Evolutionary conservation across 225 moss, liverwort and hornwort species (phyloP).

Genomic region (Neckera pumila): DNA sequence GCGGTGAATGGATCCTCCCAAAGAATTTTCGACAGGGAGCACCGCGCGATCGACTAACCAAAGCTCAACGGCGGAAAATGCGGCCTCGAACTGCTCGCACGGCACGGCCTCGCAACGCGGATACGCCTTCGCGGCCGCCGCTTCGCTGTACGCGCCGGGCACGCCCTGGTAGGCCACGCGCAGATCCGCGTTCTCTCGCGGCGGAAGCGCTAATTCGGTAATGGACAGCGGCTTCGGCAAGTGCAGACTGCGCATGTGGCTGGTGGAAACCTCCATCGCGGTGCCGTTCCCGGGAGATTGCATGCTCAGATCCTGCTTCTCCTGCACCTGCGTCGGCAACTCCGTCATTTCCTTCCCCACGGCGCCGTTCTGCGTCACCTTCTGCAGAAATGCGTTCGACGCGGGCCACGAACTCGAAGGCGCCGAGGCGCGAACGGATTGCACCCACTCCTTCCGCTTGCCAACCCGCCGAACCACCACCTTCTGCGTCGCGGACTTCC

Average conservation of each 20-base stretch:
- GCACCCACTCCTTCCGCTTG: background rate
- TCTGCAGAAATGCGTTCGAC: constrained; percentile 36
- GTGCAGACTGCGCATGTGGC: constrained; percentile 44
- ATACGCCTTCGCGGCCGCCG: constrained; percentile 92
- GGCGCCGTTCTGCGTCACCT: constrained; percentile 28
- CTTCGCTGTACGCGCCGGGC: constrained; percentile 95
- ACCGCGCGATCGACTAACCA: constrained; percentile 95
- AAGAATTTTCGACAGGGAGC: constrained; percentile 76
- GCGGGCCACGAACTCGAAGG: constrained; percentile 44
- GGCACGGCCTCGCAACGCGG: constrained; percentile 95
- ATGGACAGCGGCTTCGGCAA: constrained; percentile 70
- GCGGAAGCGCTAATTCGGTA: constrained; percentile 60
- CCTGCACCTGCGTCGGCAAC: constrained; percentile 8
- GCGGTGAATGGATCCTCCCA: constrained; percentile 88
- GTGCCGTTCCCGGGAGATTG: constrained; percentile 7
- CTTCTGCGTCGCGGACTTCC: background rate
- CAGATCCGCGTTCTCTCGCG: constrained; percentile 61
- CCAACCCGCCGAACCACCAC: background rate
- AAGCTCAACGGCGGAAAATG: constrained; percentile 91
- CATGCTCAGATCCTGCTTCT: constrained; percentile 18
- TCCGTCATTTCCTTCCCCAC: constrained; percentile 7
- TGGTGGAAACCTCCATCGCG: constrained; percentile 13
- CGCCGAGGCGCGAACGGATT: background rate
- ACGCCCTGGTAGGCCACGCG: constrained; percentile 97
- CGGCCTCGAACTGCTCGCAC: constrained; percentile 93